Conservation (phyloP, 495 filamentous ascomycete species). For the Xylaria scruposa region DNA sequence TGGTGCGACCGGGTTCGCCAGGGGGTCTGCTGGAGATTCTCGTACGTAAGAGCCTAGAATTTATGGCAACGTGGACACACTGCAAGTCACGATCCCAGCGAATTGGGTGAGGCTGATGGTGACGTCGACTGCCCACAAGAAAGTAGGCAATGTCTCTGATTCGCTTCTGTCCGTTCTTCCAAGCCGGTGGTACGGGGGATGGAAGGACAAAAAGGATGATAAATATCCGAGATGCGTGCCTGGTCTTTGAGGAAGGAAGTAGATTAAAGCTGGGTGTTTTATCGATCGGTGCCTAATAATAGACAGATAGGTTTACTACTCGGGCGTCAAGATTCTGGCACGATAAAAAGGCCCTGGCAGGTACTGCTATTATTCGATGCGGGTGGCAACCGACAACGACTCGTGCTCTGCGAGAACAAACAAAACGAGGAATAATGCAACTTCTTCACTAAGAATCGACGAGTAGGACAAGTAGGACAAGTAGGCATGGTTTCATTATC, state of each 20-base stretch:
- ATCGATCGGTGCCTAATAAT: not conserved
- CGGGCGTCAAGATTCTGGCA: not conserved
- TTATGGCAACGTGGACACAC: conserved; percentile 34
- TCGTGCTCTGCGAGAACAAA: conserved; percentile 11
- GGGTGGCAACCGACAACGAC: conserved; percentile 11
- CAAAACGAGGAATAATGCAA: not conserved
- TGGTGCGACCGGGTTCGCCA: conserved; percentile 30
- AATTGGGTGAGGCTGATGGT: conserved; percentile 44
- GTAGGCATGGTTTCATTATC: not conserved
- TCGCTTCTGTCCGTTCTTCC: not conserved
- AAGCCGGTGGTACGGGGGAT: not conserved
- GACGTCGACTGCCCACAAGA: conserved; percentile 25
- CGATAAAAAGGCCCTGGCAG: not conserved
- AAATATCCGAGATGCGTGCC: not conserved
- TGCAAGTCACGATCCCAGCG: conserved; percentile 41
- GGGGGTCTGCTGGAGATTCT: conserved; percentile 36
- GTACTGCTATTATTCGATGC: not conserved
- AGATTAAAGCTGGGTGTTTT: not conserved
- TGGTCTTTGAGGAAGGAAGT: not conserved
- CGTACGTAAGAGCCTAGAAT: conserved; percentile 37
- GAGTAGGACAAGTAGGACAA: not conserved
- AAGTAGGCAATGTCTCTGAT: not conserved
- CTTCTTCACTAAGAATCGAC: not conserved
- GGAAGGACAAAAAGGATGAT: not conserved
- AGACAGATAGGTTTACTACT: not conserved